A percentile compares a stretch with the other conserved stretches of the same genome.
Evolutionary conservation across 73 alveolate species (phyloP).

Genomic region (Symbiodinium pilosum): DNA sequence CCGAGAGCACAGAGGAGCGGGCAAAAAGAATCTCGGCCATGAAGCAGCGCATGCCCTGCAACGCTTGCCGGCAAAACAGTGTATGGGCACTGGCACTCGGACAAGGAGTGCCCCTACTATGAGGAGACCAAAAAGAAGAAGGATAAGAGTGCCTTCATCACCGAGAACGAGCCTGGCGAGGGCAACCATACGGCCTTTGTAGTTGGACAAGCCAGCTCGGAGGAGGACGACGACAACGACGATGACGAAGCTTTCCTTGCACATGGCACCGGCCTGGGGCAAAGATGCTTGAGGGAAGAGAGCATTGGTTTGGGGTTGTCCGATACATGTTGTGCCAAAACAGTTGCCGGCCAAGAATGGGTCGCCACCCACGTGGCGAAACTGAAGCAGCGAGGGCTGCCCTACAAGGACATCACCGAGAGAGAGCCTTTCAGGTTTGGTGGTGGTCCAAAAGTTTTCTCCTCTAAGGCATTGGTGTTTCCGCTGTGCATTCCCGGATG

Average conservation of each 20-base stretch:
- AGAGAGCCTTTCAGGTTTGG: neutral
- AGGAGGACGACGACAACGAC: neutral
- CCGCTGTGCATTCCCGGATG: neutral
- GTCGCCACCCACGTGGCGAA: neutral
- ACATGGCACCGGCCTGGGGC: neutral
- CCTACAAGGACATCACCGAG: neutral
- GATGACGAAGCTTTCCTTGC: neutral
- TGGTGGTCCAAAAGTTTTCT: neutral
- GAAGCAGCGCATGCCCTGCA: too few species aligned
- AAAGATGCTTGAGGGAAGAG: too few species aligned
- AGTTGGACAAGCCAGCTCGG: neutral
- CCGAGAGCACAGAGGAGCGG: too few species aligned
- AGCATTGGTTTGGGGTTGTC: neutral
- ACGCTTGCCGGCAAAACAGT: too few species aligned
- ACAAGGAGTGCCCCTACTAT: too few species aligned
- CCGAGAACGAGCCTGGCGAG: neutral
- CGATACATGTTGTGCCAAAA: slow-evolving; percentile 14
- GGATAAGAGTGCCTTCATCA: too few species aligned
- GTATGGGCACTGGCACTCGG: too few species aligned
- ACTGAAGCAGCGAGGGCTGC: neutral
- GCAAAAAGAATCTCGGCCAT: too few species aligned
- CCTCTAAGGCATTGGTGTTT: neutral
- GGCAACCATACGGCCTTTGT: neutral
- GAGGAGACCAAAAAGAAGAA: too few species aligned
- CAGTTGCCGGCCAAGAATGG: slow-evolving; percentile 7